Conservation (phyloP, 2,329 filamentous ascomycete species). For the Phaeosphaeria sp. region DNA sequence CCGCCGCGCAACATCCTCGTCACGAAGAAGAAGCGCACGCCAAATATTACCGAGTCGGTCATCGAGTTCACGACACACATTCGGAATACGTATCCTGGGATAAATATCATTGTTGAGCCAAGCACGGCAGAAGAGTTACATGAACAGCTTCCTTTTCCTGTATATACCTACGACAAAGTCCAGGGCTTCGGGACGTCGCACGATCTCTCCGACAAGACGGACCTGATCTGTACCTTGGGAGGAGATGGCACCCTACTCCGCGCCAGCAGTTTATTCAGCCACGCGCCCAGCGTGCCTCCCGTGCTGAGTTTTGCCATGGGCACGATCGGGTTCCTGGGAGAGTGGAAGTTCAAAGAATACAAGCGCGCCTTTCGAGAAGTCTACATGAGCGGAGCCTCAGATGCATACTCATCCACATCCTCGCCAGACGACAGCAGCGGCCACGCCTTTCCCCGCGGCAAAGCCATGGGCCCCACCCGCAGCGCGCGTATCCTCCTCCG, state of each 20-base stretch:
- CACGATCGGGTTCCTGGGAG: conserved; percentile 89
- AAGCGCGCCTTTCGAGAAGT: conserved; percentile 91
- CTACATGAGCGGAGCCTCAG: conserved; percentile 77
- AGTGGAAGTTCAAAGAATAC: conserved; percentile 95
- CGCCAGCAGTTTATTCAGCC: conserved; percentile 85
- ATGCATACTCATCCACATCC: conserved; percentile 64
- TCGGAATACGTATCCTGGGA: conserved; percentile 76
- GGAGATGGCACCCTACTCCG: conserved; percentile 92
- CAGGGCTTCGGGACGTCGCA: conserved; percentile 43
- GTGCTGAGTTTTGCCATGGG: conserved; percentile 97
- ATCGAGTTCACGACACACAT: conserved; percentile 73
- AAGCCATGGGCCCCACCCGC: conserved; percentile 77
- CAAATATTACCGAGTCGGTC: conserved; percentile 62
- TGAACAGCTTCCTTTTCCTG: conserved; percentile 71
- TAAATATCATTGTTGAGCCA: conserved; percentile 84
- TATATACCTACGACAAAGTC: conserved; percentile 49
- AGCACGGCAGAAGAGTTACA: conserved; percentile 76
- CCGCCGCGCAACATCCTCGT: conserved; percentile 73
- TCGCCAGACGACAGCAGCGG: conserved; percentile 69
- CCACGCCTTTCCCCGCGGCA: conserved; percentile 76
- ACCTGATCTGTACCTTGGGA: conserved; percentile 87
- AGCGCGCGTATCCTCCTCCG: conserved; percentile 84
- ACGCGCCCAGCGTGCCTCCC: conserved; percentile 81
- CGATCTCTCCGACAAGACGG: conserved; percentile 75
- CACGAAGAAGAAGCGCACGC: conserved; percentile 69